Percentiles rank a stretch among this genome's conserved stretches.
Evolutionary conservation across 208 protist genomes (phyloP).

Genomic region (Naegleria lovaniensis): DNA sequence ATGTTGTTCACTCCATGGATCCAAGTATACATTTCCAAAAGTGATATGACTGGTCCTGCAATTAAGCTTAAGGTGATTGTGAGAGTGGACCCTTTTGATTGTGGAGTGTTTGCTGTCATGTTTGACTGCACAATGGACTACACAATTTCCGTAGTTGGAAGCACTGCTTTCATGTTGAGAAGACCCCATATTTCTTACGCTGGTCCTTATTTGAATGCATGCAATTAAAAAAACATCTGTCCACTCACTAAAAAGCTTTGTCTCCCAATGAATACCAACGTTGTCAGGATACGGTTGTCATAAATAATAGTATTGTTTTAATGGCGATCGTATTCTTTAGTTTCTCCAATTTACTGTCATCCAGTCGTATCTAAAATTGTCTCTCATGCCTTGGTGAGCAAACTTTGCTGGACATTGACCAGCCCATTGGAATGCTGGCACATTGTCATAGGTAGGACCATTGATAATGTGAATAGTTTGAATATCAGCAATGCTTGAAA

Average conservation of each 20-base stretch:
- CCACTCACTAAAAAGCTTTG: no score
- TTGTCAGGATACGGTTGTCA: no score
- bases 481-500: constrained; percentile 6
- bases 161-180: background rate
- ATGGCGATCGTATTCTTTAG: background rate
- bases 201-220: background rate
- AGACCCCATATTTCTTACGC: background rate
- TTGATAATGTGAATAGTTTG: constrained; percentile 20
- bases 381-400: background rate
- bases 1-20: background rate
- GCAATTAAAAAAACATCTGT: no score
- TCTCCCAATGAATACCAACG: no score
- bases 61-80: background rate
- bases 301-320: no score
- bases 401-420: background rate
- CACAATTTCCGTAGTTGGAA: background rate
- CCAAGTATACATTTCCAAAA: background rate
- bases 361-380: background rate
- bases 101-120: background rate
- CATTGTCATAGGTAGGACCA: constrained; percentile 22
- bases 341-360: background rate
- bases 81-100: background rate
- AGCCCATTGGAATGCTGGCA: constrained; percentile 24
- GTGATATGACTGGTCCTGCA: background rate
- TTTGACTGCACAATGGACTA: background rate